Evolutionary conservation across 805 yeast genomes (phyloP), one percentile per base, ranked within the genome.

Genomic region (Huiozyma naganishii): DNA sequence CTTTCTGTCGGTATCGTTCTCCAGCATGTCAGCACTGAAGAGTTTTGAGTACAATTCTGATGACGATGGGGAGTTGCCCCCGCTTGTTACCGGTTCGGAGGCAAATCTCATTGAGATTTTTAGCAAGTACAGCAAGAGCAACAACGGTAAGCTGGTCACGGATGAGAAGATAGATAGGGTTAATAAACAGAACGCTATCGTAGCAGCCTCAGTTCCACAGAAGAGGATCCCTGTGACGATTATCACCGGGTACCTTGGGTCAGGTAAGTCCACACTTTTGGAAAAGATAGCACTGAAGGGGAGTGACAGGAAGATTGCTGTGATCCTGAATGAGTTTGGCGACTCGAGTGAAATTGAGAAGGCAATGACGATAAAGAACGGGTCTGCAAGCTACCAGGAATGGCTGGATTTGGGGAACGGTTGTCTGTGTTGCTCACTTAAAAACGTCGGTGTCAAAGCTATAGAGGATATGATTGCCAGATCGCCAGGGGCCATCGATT

Each of bases 351-450:
- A 80, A 40, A 88, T 92, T 48, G 98, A 92, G 60, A 83, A 84
- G 58, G 75, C 94, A 1, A 71, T 92, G 45, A 83, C 94, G 0
- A 79, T 90, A 7, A 67, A 71, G 44, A 54, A 57, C 28, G 61
- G 61, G 2, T 75, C 72, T 30, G 66, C 70, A 4, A 67, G 78
- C 2, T 81, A 84, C 41, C 85, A 88, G 54, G 97, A 92, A 57
- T 92, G 98, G 98, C 70, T 92, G 3, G 98, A 92, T 59, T 68
- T 92, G 32, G 97, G 96, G 1, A 92, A 92, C 58, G 98, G 98
- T 1, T 92, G 98, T 62, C 70, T 92, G 35, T 92, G 98, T 59
- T 92, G 98, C 57, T 85, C 97, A 0, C 95, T 94, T 32, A 88
- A 87, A 58, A 97, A 89, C 60, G 83, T 80, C 44, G 98, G 98